These are phyloP conservation scores for Dactylellina sp. DNA, from an alignment of 2,329 filamentous ascomycete genomes.

Conservation along the genomic window DNA sequence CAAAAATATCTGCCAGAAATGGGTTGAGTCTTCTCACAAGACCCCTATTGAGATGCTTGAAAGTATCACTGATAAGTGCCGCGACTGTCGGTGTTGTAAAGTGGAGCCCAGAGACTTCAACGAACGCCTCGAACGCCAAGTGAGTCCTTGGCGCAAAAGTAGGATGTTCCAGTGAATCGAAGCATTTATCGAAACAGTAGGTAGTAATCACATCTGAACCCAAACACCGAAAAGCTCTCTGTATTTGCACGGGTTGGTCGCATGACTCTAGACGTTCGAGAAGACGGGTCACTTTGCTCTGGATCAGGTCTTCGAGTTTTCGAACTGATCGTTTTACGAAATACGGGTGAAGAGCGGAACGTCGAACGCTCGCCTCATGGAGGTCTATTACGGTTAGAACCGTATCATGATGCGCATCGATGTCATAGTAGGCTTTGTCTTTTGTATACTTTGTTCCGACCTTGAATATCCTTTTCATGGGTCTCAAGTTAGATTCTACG, in stretches of 20 bases:
- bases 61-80: neutral
- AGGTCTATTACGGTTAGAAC: neutral
- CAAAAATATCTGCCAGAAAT: conserved; percentile 1
- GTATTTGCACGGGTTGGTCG: conserved; percentile 3
- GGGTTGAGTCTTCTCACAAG: neutral
- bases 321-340: conserved; percentile 19
- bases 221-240: conserved; percentile 9
- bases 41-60: neutral
- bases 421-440: conserved; percentile 7
- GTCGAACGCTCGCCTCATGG: neutral
- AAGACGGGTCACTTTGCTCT: conserved; percentile 9
- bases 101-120: neutral
- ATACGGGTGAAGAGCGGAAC: conserved; percentile 17
- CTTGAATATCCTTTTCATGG: conserved; percentile 18
- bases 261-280: neutral
- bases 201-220: conserved; percentile 12
- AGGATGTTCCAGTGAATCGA: conserved; percentile 9
- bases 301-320: conserved; percentile 15
- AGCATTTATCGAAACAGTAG: conserved; percentile 21
- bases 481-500: neutral
- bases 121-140: conserved; percentile 3
- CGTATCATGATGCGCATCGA: neutral
- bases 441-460: conserved; percentile 16
- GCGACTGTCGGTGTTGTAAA: conserved; percentile 1
- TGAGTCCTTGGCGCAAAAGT: conserved; percentile 2